Percentiles rank a stretch among this genome's conserved stretches.
Conservation (phyloP, 371 early-diverging fungal genomes). For the Actinomucor elegans region DNA sequence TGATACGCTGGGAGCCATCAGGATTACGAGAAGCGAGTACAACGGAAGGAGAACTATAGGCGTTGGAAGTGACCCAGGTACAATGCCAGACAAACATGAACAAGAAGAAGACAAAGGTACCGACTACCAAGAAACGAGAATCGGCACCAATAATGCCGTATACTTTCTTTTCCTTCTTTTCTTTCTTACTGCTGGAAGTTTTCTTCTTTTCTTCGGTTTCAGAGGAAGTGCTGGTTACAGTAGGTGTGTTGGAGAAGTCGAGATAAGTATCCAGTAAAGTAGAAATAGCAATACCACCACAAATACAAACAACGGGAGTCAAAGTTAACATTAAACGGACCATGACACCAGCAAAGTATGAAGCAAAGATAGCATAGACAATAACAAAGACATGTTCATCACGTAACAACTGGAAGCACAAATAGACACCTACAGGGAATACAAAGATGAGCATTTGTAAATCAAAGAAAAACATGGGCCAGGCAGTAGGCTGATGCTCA, state of each 20-base stretch:
- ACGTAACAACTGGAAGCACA: conserved; percentile 87
- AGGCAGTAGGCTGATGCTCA: conserved; percentile 98
- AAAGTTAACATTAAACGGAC: conserved; percentile 97
- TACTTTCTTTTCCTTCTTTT: conserved; percentile 22
- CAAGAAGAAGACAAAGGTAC: conserved; percentile 64
- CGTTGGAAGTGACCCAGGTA: conserved; percentile 97
- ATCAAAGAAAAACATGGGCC: conserved; percentile 99
- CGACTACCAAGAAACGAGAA: conserved; percentile 48
- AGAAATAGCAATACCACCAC: conserved; percentile 90
- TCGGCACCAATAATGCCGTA: conserved; percentile 44
- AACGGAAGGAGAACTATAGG: conserved; percentile 99
- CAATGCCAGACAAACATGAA: conserved; percentile 94
- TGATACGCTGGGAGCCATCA: conserved; percentile 91
- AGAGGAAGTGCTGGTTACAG: not conserved
- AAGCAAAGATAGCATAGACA: conserved; percentile 90
- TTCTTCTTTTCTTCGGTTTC: conserved; percentile 6
- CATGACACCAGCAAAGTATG: conserved; percentile 99
- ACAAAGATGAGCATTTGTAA: conserved; percentile 90
- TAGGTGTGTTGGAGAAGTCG: conserved; percentile 27
- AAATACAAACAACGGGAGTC: conserved; percentile 96
- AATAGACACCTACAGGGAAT: conserved; percentile 96
- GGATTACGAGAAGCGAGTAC: conserved; percentile 86
- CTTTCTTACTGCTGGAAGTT: conserved; percentile 8
- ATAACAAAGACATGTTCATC: conserved; percentile 98
- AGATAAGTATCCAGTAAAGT: conserved; percentile 81